These are phyloP conservation scores for Fusarium nematophilum DNA, from an alignment of 2,329 filamentous ascomycete species.

Conservation along the genomic window DNA sequence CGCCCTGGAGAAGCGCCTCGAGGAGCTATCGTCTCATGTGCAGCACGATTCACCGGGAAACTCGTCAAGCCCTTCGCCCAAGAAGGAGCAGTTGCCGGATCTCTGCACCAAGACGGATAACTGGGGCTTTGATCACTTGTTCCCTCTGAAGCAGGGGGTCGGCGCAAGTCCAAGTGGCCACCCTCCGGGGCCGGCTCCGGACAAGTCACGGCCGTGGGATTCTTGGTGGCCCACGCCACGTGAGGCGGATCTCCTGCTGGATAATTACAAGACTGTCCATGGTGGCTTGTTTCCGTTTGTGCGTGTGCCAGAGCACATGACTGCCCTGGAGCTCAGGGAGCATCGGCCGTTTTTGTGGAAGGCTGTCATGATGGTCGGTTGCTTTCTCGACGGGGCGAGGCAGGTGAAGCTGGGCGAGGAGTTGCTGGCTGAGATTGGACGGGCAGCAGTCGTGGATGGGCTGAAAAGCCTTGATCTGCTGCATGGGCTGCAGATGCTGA, in stretches of 20 bases:
- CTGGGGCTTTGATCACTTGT: constrained; percentile 50
- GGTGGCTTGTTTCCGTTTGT: constrained; percentile 59
- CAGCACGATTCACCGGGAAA: constrained; percentile 41
- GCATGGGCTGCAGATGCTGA: constrained; percentile 58
- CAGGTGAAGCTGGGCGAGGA: constrained; percentile 58
- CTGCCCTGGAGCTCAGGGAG: constrained; percentile 50
- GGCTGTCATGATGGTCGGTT: constrained; percentile 58
- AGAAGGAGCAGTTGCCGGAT: constrained; percentile 10
- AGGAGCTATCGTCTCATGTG: constrained; percentile 61
- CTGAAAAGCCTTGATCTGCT: constrained; percentile 59
- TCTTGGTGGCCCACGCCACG: constrained; percentile 55
- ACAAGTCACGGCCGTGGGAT: constrained; percentile 39
- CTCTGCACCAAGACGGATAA: constrained; percentile 17
- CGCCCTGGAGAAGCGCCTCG: constrained; percentile 62
- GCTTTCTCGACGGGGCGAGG: constrained; percentile 55
- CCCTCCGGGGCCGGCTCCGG: constrained; percentile 21
- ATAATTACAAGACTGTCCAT: constrained; percentile 49
- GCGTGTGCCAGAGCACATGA: constrained; percentile 51
- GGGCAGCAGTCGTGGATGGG: constrained; percentile 55
- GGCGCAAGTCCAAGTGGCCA: constrained; percentile 12
- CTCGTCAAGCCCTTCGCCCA: constrained; percentile 12
- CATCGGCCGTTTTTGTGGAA: constrained; percentile 61
- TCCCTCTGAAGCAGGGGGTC: constrained; percentile 42
- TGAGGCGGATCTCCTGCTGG: constrained; percentile 56
- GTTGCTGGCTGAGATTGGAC: constrained; percentile 56